Evolutionary conservation across 192 early-diverging fungal genomes (phyloP), one percentile per base, ranked within the genome.

Genomic region (Entomortierella lignicola): DNA sequence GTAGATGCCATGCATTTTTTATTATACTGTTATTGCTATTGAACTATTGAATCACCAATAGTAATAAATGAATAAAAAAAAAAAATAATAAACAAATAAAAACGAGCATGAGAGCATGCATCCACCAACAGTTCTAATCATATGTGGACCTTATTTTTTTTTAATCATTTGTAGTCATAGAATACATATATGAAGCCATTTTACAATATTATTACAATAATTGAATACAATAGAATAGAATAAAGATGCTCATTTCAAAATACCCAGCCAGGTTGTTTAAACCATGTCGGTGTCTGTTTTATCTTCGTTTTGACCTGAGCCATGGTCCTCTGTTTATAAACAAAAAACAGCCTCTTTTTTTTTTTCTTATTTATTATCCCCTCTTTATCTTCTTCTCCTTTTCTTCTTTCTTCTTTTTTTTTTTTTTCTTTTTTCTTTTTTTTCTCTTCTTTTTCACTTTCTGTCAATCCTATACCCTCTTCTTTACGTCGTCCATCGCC

Each of bases 1-100:
- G 52, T 54, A 54, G 4, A 50, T 54, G 52, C 52, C 52, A 54
- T 54, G 52, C 52, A 54, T 2, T 23, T 29, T 54, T 29, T n/a
- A n/a, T n/a, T n/a, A n/a, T n/a, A n/a, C n/a, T n/a, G n/a, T n/a
- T n/a, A n/a, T n/a, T n/a, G n/a, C n/a, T n/a, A n/a, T n/a, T n/a
- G n/a, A n/a, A n/a, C n/a, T n/a, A 54, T 29, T 54, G 27, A 54
- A 54, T 54, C 20, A 52, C n/a, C 8, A 30, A 50, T 23, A 50
- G 17, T 17, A 50, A 23, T 8, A 50, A 50, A n/a, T n/a, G 4
- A 17, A 50, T 50, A 50, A 50, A 50, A 50, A 50, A 21, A 54
- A 54, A 54, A 54, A 54, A 54, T 10, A 54, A 54, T 26, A 54
- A 54, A 54, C 4, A 54, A 4, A 25, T 26, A 25, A 54, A 25